Conservation (phyloP, 345 rosid genomes). For the Pistacia vera region DNA sequence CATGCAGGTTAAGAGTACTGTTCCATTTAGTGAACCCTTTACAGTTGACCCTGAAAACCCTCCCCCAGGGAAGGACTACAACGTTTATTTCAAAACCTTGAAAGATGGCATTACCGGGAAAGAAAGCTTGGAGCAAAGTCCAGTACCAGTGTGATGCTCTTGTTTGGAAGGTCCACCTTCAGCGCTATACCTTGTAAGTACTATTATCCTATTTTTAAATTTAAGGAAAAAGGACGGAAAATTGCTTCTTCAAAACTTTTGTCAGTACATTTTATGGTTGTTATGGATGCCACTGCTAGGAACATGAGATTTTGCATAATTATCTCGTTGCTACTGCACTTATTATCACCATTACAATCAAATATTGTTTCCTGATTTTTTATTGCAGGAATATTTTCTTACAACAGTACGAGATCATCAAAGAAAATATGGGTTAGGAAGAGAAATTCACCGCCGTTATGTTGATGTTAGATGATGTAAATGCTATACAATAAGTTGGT, state of each 20-base stretch:
- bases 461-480: background rate
- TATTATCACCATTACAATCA: too few relatives aligned
- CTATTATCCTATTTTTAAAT: background rate
- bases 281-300: background rate
- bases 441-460: background rate
- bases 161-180: background rate
- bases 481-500: background rate
- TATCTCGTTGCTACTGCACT: background rate
- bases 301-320: background rate
- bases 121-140: conserved; percentile 65
- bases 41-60: conserved; percentile 89
- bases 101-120: conserved; percentile 85
- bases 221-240: background rate
- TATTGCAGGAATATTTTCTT: conserved; percentile 14
- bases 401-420: background rate
- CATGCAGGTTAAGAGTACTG: conserved; percentile 79
- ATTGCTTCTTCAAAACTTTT: background rate
- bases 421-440: background rate
- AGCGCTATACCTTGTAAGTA: conserved; percentile 10
- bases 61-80: conserved; percentile 85
- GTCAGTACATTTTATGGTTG: background rate
- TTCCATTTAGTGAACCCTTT: conserved; percentile 90
- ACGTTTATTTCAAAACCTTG: conserved; percentile 63
- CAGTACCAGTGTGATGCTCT: conserved; percentile 49
- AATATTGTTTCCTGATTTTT: background rate